phyloP scores from a whole-genome alignment of 23 red algal species.

The Chondrus crispus region DNA sequence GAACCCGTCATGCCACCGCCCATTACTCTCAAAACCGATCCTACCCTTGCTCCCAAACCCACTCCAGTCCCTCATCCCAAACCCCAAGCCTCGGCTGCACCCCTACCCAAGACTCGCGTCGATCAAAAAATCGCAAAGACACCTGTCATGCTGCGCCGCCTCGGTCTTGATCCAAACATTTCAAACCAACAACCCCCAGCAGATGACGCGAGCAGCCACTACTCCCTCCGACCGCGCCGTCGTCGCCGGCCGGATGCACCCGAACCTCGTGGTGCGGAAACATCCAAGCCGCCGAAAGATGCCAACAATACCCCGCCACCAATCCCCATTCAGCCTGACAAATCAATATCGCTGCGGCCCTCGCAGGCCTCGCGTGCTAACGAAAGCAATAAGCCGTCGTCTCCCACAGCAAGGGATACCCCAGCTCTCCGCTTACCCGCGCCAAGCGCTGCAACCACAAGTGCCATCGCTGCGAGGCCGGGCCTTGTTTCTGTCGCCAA shows the following conservation, averaged over 20 bases:
- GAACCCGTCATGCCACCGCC: neutral
- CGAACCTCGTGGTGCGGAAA: neutral
- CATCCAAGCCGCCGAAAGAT: neutral
- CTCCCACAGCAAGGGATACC: neutral
- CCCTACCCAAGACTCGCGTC: too few relatives aligned
- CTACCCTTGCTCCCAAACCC: neutral
- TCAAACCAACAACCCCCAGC: neutral
- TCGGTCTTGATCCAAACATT: neutral
- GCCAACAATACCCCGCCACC: neutral
- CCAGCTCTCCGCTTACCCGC: neutral
- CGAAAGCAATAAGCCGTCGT: neutral
- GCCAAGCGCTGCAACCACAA: neutral
- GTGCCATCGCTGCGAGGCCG: conserved; percentile 13
- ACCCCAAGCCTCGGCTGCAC: neutral
- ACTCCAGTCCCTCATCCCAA: neutral
- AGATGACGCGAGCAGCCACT: neutral
- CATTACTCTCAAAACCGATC: neutral
- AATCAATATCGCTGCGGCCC: neutral
- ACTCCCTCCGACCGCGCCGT: neutral
- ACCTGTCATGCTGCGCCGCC: neutral
- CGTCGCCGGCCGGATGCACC: neutral
- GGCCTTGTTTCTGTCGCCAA: neutral
- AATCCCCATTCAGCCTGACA: neutral
- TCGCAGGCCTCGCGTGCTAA: neutral
- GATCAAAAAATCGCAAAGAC: too few relatives aligned